Evolutionary conservation across 2,329 filamentous ascomycete genomes (phyloP), one percentile per base, ranked within the genome.

Genomic region (Rosellinia necatrix): DNA sequence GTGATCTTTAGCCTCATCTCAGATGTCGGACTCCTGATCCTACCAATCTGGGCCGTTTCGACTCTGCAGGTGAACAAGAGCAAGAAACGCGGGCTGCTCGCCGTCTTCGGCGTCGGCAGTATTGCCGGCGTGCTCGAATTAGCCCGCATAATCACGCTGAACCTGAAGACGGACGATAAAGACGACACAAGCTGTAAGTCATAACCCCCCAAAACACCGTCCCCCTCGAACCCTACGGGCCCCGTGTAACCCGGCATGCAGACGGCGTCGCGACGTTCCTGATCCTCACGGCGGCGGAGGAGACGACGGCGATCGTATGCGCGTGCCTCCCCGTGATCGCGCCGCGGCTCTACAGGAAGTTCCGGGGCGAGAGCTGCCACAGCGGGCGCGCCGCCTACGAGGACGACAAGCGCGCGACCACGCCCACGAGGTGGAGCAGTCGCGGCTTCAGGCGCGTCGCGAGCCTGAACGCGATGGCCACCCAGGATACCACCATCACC

Each of bases 221-320:
- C 1, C n/a, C 7, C 8, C 25, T 44, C 24, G n/a, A n/a, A 9
- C 3, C n/a, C 13, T n/a, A 3, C 15, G 3, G 19, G 34, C 22
- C 22, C 30, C 19, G 9, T n/a, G 21, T 38, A 37, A 40, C 19
- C 44, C 21, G 0, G 9, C 9, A 15, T 19, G 10, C n/a, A 67
- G 65, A 64, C 51, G 64, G 65, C 10, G 65, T 67, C 32, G 58
- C 59, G n/a, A 30, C 60, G 15, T 67, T 65, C 47, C 17, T 67
- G 10, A 63, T 65, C 37, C 61, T 66, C 7, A 66, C 64, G 1
- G 65, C 64, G 9, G 64, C 65, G 19, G 65, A 65, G 42, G 65
- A 67, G 60, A 65, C 65, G 2, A 62, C 63, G n/a, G 65, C 65
- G 3, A 58, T 67, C 19, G 64, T 66, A 3, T 67, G 65, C 48